phyloP scores from a whole-genome alignment of 129 eudicot species.

The Oenanthe sinensis region DNA sequence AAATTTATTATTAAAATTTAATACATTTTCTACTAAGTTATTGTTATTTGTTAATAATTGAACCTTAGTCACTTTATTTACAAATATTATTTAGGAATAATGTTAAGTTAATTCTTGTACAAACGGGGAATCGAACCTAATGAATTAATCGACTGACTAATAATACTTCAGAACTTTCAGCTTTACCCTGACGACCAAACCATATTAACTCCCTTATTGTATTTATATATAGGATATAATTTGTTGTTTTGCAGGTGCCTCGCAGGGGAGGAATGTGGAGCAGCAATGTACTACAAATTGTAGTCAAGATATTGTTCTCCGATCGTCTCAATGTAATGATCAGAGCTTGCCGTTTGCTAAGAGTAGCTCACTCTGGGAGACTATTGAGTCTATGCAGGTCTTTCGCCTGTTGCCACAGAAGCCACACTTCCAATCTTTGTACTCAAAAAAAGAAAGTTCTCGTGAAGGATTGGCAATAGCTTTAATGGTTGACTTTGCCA shows the following conservation, averaged over 20 bases:
- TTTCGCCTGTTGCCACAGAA: conserved; percentile 62
- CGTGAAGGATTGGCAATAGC: conserved; percentile 91
- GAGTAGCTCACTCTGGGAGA: not conserved
- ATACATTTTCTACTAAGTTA: too few species aligned
- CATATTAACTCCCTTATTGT: too few species aligned
- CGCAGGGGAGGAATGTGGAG: not conserved
- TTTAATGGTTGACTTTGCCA: conserved; percentile 59
- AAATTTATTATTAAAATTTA: too few species aligned
- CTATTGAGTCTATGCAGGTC: conserved; percentile 42
- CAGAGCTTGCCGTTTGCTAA: not conserved
- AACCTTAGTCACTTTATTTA: too few species aligned
- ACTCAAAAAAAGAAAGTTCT: conserved; percentile 29
- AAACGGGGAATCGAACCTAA: too few species aligned
- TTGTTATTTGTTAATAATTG: too few species aligned
- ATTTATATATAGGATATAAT: not conserved
- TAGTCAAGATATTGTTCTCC: not conserved
- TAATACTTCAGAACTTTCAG: too few species aligned
- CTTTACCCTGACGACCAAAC: too few species aligned
- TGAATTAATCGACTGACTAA: too few species aligned
- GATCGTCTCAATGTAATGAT: not conserved
- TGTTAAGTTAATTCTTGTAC: too few species aligned
- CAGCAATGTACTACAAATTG: not conserved
- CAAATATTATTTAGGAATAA: too few species aligned
- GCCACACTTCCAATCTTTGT: conserved; percentile 73
- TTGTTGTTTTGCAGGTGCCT: not conserved